Evolutionary conservation across 306 rosid genomes (phyloP), one percentile per base, ranked within the genome.

Genomic region (Herpetospermum pedunculosum): DNA sequence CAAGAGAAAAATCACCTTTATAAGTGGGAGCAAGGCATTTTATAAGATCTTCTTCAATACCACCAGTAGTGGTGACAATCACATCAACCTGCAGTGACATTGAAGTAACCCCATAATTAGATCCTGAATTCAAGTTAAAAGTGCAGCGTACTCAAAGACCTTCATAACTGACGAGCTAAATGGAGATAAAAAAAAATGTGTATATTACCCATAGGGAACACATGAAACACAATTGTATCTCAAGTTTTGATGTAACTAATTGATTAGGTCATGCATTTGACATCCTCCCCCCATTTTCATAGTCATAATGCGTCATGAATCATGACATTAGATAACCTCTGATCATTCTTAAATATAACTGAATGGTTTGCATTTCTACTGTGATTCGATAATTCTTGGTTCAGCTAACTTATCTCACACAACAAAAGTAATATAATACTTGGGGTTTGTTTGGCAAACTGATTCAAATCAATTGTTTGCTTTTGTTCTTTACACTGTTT

Each of bases 21-120:
- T 76, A 94, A 2, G 99, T 94, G 19, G 97, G 96, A 11, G 97
- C 96, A 80, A 94, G 95, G 77, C 97, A 94, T 76, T 94, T 94
- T 21, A 94, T 87, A 60, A 94, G 87, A 82, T 94, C 99, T 81
- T 94, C 97, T 80, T 91, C 99, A 6, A 94, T 83, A 50, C 99
- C 97, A 74, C 97, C 99, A 25, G 97, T 79, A 37, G 99, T 91
- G 29, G 99, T 89, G 57, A 91, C 99, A 79, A 91, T 57, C 10
- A 91, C 99, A 83, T 94, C 89, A 80, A 89, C 95, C 95, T 89
- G 80, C 70, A 83, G 10, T 74, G 58, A 46, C 37, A 14, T 75
- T 14, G 11, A 57, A 34, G 11, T 49, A 70, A 8, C 35, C 35
- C 26, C 38, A 50, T 53, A 34, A 32, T 28, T 12, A 29, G 18